Conservation (phyloP, 352 stramenopile genomes). For the Saprolegnia parasitica region DNA sequence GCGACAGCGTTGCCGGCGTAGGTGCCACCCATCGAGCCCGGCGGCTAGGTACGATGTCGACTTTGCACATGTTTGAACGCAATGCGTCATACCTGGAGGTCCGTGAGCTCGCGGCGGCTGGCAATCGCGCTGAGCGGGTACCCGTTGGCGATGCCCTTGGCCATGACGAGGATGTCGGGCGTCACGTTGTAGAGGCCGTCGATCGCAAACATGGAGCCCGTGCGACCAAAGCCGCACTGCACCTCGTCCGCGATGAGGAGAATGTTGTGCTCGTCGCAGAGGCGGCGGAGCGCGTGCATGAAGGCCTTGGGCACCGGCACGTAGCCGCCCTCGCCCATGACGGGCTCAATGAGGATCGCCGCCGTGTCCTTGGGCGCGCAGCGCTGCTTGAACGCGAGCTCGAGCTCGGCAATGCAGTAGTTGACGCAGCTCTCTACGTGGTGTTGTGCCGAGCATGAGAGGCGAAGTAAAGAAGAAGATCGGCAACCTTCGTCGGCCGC, state of each 20-base stretch:
- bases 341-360: slow-evolving; percentile 88
- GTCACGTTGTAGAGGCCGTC: slow-evolving; percentile 77
- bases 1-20: slow-evolving; percentile 91
- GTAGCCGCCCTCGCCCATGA: slow-evolving; percentile 91
- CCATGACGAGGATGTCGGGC: slow-evolving; percentile 90
- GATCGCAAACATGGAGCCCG: slow-evolving; percentile 84
- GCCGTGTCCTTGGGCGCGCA: slow-evolving; percentile 80
- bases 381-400: slow-evolving; percentile 88
- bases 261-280: slow-evolving; percentile 91
- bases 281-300: slow-evolving; percentile 85
- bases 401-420: slow-evolving; percentile 81
- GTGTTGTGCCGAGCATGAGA: no score
- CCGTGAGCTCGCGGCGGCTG: slow-evolving; percentile 82
- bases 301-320: slow-evolving; percentile 88
- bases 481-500: slow-evolving; percentile 61
- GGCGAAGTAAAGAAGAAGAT: no score
- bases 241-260: slow-evolving; percentile 92
- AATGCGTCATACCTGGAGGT: slow-evolving; percentile 41
- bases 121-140: slow-evolving; percentile 89
- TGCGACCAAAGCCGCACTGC: slow-evolving; percentile 87
- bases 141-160: slow-evolving; percentile 91
- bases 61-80: no score
- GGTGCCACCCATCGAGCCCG: slow-evolving; percentile 89
- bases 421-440: slow-evolving; percentile 45
- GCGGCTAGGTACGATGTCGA: slow-evolving; percentile 47